These are phyloP conservation scores for Forsythia viridissima DNA, from an alignment of 257 asterid genomes.

Conservation along the genomic window DNA sequence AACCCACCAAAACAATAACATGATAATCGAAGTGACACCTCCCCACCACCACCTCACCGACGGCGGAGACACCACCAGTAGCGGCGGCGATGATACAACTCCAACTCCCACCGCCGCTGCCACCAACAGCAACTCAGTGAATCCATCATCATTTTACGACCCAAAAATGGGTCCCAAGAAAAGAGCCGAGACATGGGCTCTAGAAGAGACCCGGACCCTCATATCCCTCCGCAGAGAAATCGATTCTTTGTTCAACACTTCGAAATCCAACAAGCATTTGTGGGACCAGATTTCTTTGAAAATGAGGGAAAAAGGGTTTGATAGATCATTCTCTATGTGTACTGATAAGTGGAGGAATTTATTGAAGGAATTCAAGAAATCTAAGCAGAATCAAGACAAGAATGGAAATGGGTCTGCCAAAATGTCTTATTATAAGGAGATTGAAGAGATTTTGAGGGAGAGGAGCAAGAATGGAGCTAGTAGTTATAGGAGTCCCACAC, in stretches of 20 bases:
- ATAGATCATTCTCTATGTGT: conserved; percentile 88
- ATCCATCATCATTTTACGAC: conserved; percentile 38
- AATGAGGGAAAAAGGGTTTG: conserved; percentile 90
- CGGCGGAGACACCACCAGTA: conserved; percentile 27
- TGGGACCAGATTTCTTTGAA: conserved; percentile 83
- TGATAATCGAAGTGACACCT: conserved; percentile 47
- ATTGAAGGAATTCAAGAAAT: conserved; percentile 79
- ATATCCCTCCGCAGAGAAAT: conserved; percentile 67
- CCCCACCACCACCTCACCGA: conserved; percentile 35
- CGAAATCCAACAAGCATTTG: conserved; percentile 78
- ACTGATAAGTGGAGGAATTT: conserved; percentile 94
- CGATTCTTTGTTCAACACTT: conserved; percentile 71
- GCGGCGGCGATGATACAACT: conserved; percentile 36
- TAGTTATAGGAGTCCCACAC: conserved; percentile 42
- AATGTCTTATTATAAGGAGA: conserved; percentile 68
- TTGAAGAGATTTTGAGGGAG: conserved; percentile 69
- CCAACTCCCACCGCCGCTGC: conserved; percentile 7
- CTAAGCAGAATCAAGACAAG: conserved; percentile 56
- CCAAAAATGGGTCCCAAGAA: conserved; percentile 57
- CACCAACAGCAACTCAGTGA: conserved; percentile 30
- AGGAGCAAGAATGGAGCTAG: conserved; percentile 50
- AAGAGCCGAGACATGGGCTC: conserved; percentile 87
- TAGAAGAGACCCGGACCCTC: conserved; percentile 73
- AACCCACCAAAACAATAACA: conserved; percentile 29
- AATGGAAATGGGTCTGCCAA: conserved; percentile 52